Conservation (phyloP, 2,329 filamentous ascomycete genomes). For the Didymella segeticola region DNA sequence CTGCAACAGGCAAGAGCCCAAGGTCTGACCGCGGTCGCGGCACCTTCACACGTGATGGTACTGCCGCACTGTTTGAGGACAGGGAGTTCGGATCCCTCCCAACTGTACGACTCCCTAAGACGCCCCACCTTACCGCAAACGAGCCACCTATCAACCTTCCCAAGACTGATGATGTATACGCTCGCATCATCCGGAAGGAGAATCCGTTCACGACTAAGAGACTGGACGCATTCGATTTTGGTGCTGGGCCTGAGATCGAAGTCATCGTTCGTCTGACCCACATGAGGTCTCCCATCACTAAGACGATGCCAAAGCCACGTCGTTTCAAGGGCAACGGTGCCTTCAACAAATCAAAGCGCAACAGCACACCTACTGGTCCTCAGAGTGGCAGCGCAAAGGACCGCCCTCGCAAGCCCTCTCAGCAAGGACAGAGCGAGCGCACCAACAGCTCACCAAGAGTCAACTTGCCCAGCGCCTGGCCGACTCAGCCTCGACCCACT, state of each 20-base stretch:
- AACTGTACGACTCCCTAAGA: slow-evolving; percentile 42
- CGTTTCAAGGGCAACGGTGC: slow-evolving; percentile 21
- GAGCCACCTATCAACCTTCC: slow-evolving; percentile 34
- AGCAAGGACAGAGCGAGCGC: slow-evolving; percentile 37
- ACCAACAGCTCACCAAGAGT: slow-evolving; percentile 32
- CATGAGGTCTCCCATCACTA: slow-evolving; percentile 38
- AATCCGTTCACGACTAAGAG: slow-evolving; percentile 39
- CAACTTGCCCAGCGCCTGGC: slow-evolving; percentile 37
- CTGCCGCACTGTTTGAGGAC: slow-evolving; percentile 54
- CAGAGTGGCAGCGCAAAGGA: slow-evolving; percentile 30
- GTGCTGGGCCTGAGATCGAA: slow-evolving; percentile 34
- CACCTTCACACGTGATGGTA: slow-evolving; percentile 49
- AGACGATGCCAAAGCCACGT: slow-evolving; percentile 37
- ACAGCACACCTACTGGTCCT: slow-evolving; percentile 26
- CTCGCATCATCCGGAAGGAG: slow-evolving; percentile 34
- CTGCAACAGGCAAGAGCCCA: slow-evolving; percentile 28
- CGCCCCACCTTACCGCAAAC: slow-evolving; percentile 43
- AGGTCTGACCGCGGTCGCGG: slow-evolving; percentile 43
- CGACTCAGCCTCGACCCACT: slow-evolving; percentile 31
- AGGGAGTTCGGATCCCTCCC: slow-evolving; percentile 57
- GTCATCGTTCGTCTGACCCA: slow-evolving; percentile 35
- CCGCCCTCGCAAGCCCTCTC: slow-evolving; percentile 40
- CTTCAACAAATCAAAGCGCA: slow-evolving; percentile 38
- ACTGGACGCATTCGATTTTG: slow-evolving; percentile 36
- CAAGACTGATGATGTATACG: slow-evolving; percentile 27